Conservation (phyloP, 2,329 filamentous ascomycete genomes). For the Colletotrichum australisinense region DNA sequence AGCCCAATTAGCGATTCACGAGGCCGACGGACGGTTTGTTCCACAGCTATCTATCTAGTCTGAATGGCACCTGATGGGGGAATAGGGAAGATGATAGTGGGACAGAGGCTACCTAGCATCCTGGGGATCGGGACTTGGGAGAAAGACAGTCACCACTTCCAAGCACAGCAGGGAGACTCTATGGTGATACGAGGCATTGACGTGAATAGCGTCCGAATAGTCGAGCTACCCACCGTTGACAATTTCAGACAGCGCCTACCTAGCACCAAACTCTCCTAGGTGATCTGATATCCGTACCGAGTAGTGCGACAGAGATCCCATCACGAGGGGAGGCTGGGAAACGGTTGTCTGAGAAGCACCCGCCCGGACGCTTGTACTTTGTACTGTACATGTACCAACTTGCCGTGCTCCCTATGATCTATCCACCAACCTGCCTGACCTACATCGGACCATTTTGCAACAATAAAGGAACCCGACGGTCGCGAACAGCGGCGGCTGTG, state of each 20-base stretch:
- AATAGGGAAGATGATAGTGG: neutral
- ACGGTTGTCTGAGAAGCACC: conserved; percentile 28
- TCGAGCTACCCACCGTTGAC: neutral
- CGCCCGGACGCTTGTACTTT: conserved; percentile 11
- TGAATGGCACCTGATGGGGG: neutral
- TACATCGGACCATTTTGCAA: conserved; percentile 5
- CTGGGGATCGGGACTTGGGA: neutral
- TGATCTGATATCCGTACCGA: conserved; percentile 13
- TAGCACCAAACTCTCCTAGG: conserved; percentile 1
- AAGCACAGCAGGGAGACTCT: neutral
- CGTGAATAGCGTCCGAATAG: neutral
- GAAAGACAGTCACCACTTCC: neutral
- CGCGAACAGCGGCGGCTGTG: neutral
- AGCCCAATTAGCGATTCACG: neutral
- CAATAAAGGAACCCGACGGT: neutral
- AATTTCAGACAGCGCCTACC: neutral
- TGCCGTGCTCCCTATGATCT: neutral
- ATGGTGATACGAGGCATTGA: neutral
- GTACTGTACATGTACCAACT: neutral
- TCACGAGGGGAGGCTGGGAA: conserved; percentile 26
- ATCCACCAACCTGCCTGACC: neutral
- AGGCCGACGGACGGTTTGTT: neutral
- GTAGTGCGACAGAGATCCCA: conserved; percentile 11
- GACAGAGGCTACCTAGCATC: neutral
- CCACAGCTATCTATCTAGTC: neutral